Evolutionary conservation across 1,284 basidiomycete genomes (phyloP).

Genomic region (Ustilago lituana): DNA sequence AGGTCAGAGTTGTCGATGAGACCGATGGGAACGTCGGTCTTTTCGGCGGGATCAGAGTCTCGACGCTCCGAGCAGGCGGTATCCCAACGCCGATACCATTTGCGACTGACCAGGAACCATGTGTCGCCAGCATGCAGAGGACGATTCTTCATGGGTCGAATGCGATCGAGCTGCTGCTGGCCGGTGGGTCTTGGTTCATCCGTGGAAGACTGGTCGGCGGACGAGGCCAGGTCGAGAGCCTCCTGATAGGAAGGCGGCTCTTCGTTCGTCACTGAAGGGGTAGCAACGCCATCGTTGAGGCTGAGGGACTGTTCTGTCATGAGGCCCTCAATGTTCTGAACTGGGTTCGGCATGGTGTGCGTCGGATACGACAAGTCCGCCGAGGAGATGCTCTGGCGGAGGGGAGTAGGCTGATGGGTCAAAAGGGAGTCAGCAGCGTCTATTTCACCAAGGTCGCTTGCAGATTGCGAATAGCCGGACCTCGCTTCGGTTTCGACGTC

Average conservation of each 20-base stretch:
- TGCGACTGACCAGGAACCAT: slow-evolving; percentile 79
- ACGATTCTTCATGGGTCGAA: slow-evolving; percentile 43
- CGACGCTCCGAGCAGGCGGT: slow-evolving; percentile 75
- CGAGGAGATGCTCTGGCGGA: slow-evolving; percentile 39
- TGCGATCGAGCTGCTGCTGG: slow-evolving; percentile 32
- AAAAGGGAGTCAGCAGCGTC: slow-evolving; percentile 9
- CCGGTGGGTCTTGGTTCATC: slow-evolving; percentile 23
- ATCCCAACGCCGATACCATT: slow-evolving; percentile 80
- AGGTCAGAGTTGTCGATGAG: slow-evolving; percentile 79
- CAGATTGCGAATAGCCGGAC: slow-evolving; percentile 28
- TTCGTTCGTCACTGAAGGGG: slow-evolving; percentile 8
- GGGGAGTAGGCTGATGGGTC: slow-evolving; percentile 28
- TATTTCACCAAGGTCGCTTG: slow-evolving; percentile 36
- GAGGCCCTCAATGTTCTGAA: slow-evolving; percentile 45
- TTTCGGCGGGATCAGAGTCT: slow-evolving; percentile 75
- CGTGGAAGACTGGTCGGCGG: neutral
- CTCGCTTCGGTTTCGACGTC: slow-evolving; percentile 34
- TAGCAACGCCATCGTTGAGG: slow-evolving; percentile 27
- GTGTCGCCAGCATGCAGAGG: slow-evolving; percentile 74
- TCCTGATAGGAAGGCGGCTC: slow-evolving; percentile 39
- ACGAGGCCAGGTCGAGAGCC: slow-evolving; percentile 4
- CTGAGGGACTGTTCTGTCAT: slow-evolving; percentile 46
- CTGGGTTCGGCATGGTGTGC: slow-evolving; percentile 20
- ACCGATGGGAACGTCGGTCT: slow-evolving; percentile 73
- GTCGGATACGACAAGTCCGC: slow-evolving; percentile 11